Percentiles rank a stretch among this genome's conserved stretches.
These are phyloP conservation scores for Sicyos baderoa DNA, from an alignment of 306 rosid species.

Conservation along the genomic window DNA sequence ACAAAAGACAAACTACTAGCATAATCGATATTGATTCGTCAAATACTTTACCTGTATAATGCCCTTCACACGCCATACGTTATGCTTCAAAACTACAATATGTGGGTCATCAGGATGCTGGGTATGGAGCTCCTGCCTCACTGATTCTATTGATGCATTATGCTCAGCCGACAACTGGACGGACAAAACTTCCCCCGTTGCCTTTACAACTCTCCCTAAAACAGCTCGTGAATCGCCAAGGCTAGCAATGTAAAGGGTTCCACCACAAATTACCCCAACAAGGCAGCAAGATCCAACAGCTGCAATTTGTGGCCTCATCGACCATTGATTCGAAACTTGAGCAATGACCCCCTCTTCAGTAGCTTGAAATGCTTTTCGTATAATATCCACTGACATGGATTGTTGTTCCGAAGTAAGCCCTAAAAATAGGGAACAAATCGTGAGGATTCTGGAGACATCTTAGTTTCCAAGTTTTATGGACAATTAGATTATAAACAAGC, in stretches of 20 bases:
- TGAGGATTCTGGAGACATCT: neutral
- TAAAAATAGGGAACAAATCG: slow-evolving; percentile 24
- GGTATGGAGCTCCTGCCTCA: slow-evolving; percentile 54
- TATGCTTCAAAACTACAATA: slow-evolving; percentile 54
- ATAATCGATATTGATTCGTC: neutral
- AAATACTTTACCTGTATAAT: slow-evolving; percentile 40
- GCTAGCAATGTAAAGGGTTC: slow-evolving; percentile 47
- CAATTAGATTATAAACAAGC: neutral
- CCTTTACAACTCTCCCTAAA: slow-evolving; percentile 46
- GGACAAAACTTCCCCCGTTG: slow-evolving; percentile 56
- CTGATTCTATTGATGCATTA: slow-evolving; percentile 46
- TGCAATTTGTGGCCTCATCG: slow-evolving; percentile 46
- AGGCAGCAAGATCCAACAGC: slow-evolving; percentile 66
- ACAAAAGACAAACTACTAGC: neutral
- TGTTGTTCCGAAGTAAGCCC: slow-evolving; percentile 56
- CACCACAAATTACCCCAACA: slow-evolving; percentile 47
- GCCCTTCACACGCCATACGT: slow-evolving; percentile 62
- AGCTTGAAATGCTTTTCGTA: slow-evolving; percentile 56
- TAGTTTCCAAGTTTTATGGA: neutral
- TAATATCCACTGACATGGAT: slow-evolving; percentile 48
- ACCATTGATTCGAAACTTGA: slow-evolving; percentile 40
- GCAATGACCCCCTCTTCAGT: slow-evolving; percentile 57
- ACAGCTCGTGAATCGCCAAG: slow-evolving; percentile 61
- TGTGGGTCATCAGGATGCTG: slow-evolving; percentile 49
- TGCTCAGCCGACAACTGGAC: slow-evolving; percentile 47